phyloP scores from a whole-genome alignment of 2,329 filamentous ascomycete genomes.

The Leptodontidium sp. region DNA sequence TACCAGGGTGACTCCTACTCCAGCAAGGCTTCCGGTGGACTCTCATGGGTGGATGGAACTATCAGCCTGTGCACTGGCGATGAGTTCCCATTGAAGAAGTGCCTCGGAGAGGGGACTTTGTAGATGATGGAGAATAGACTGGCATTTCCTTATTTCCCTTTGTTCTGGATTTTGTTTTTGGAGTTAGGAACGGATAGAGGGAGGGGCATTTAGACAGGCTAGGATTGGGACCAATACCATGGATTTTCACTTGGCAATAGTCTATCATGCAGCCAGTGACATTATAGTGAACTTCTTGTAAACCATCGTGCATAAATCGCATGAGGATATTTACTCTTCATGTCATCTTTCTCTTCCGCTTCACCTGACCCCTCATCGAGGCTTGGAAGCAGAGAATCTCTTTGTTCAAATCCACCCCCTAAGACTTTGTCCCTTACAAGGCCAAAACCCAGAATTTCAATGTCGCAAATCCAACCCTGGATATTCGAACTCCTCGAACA shows the following conservation, averaged over 20 bases:
- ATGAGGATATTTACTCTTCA: too few species aligned
- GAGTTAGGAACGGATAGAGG: constrained; percentile 6
- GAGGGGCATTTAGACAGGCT: background rate
- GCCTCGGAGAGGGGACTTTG: constrained; percentile 47
- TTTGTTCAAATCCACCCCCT: too few species aligned
- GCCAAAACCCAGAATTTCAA: too few species aligned
- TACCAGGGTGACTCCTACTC: constrained; percentile 50
- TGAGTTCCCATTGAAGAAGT: constrained; percentile 49
- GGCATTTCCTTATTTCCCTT: background rate
- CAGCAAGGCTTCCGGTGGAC: constrained; percentile 44
- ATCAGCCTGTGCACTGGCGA: constrained; percentile 51
- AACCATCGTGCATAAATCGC: too few species aligned
- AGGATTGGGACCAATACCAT: background rate
- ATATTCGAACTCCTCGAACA: too few species aligned
- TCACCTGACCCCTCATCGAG: too few species aligned
- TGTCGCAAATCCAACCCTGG: too few species aligned
- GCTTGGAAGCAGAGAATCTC: too few species aligned
- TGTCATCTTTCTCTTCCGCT: too few species aligned
- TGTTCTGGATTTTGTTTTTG: background rate
- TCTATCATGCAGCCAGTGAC: background rate
- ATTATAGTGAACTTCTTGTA: too few species aligned
- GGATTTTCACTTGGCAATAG: background rate
- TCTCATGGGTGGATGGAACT: constrained; percentile 52
- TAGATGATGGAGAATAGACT: background rate
- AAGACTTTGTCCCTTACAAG: too few species aligned